These are phyloP conservation scores for Seiridium unicorne DNA, from an alignment of 2,329 filamentous ascomycete species.

Conservation along the genomic window DNA sequence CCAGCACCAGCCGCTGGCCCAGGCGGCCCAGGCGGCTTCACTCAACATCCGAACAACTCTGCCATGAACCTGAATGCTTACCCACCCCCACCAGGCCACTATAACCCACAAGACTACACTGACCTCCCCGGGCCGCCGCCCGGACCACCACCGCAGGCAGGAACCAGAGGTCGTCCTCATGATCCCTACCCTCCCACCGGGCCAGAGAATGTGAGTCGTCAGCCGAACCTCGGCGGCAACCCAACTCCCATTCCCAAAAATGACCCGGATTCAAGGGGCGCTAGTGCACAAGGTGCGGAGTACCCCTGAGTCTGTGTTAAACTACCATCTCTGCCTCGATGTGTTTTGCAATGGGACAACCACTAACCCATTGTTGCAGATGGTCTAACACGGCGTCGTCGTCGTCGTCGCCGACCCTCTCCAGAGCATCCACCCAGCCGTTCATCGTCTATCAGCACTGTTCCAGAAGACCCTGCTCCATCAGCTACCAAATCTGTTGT, in stretches of 20 bases:
- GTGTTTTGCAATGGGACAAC: background rate
- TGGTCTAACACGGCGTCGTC: constrained; percentile 17
- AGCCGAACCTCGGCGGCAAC: constrained; percentile 22
- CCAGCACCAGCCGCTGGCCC: constrained; percentile 9
- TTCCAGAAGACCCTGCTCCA: constrained; percentile 8
- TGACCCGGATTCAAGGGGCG: constrained; percentile 17
- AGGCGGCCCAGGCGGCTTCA: constrained; percentile 21
- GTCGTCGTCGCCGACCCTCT: background rate
- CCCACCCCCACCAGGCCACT: constrained; percentile 14
- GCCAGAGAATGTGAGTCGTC: constrained; percentile 33
- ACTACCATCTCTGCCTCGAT: background rate
- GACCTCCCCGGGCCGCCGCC: constrained; percentile 23
- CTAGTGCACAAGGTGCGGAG: constrained; percentile 32
- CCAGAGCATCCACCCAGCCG: constrained; percentile 3
- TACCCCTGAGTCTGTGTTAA: constrained; percentile 12
- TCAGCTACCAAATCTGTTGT: constrained; percentile 19
- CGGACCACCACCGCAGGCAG: constrained; percentile 17
- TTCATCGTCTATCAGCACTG: constrained; percentile 7
- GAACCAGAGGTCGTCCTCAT: constrained; percentile 9
- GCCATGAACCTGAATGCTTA: constrained; percentile 25
- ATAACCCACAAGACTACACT: constrained; percentile 27
- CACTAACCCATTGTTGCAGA: constrained; percentile 10
- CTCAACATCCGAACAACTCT: constrained; percentile 26
- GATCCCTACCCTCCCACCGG: constrained; percentile 15
- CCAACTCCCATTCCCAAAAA: constrained; percentile 15